phyloP scores from a whole-genome alignment of 1,284 basidiomycete species.

The Fistulina hepatica region DNA sequence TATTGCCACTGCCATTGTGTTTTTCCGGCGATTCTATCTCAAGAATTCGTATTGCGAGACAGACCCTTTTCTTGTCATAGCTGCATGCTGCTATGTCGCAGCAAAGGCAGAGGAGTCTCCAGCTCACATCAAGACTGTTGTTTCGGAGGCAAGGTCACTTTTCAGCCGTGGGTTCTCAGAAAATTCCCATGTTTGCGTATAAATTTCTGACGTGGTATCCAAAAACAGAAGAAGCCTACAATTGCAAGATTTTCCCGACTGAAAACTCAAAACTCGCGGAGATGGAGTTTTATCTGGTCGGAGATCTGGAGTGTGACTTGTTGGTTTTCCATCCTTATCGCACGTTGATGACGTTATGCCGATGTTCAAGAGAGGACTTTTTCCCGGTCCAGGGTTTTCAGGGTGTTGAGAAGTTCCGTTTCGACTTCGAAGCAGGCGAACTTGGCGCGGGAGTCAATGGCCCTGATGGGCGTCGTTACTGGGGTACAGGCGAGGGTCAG shows the following conservation, averaged over 20 bases:
- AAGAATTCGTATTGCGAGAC: constrained; percentile 92
- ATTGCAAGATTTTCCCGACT: constrained; percentile 65
- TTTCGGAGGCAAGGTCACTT: constrained; percentile 71
- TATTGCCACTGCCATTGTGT: constrained; percentile 87
- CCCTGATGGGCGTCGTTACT: constrained; percentile 56
- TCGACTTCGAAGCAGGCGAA: constrained; percentile 53
- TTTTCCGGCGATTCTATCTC: constrained; percentile 90
- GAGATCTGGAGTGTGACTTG: constrained; percentile 93
- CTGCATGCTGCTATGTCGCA: constrained; percentile 91
- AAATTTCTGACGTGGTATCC: not conserved
- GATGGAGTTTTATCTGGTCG: constrained; percentile 98
- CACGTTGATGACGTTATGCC: constrained; percentile 68
- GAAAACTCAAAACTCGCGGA: constrained; percentile 92
- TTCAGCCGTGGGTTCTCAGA: constrained; percentile 55
- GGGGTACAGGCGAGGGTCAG: constrained; percentile 62
- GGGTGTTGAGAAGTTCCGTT: constrained; percentile 34
- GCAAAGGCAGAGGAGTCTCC: constrained; percentile 96
- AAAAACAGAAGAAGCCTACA: constrained; percentile 47
- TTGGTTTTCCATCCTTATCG: constrained; percentile 92
- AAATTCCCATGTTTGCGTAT: not conserved
- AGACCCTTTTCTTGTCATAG: constrained; percentile 85
- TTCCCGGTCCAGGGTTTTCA: no score
- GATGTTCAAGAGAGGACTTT: no score
- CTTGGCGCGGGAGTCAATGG: constrained; percentile 42
- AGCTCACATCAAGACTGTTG: constrained; percentile 86